Evolutionary conservation across 495 filamentous ascomycete genomes (phyloP), one percentile per base, ranked within the genome.

Genomic region (Talaromyces ruber): DNA sequence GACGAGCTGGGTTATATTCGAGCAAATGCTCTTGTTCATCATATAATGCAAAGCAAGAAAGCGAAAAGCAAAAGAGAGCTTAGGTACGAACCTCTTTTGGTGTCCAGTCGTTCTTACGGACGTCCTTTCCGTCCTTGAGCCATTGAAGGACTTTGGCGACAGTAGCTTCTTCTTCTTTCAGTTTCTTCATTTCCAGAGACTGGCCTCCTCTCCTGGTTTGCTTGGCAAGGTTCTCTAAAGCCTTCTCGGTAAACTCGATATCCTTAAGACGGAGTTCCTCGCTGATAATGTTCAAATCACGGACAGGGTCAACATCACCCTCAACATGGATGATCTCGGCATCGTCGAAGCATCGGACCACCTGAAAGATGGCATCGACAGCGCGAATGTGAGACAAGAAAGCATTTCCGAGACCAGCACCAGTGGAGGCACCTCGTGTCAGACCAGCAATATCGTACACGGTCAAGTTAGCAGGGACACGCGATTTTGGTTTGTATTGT

Each of bases 321-420:
- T 99, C 95, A 68, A 99, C 90, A 82, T 99, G 95, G 72, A 97
- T 98, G 72, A 99, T 98, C 76, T 99, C 95, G 45, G 93, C 94
- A 80, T 99, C 95, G 71, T 99, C 95, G 77, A 99, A 99, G 79
- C 90, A 96, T 66, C 95, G 87, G 39, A 99, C 95, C 47, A 99
- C 95, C 80, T 98, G 93, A 84, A 97, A 99, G 78, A 99, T 97
- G 73, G 95, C 95, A 80, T 99, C 95, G 79, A 99, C 95, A 59
- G 94, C 95, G 70, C 95, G 91, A 68, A 99, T 99, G 74, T 99
- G 95, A 14, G 93, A 97, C 75, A 99, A 80, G 84, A 99, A 99
- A 63, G 93, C 86, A 76, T 99, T 99, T 68, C 95, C 95, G 43
- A 99, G 86, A 80, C 95, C 95, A 64, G 92, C 94, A 76, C 95